Evolutionary conservation across 1,139 yeast genomes (phyloP), one percentile per base, ranked within the genome.

Genomic region (Lodderomyces pseudojiufengensis): DNA sequence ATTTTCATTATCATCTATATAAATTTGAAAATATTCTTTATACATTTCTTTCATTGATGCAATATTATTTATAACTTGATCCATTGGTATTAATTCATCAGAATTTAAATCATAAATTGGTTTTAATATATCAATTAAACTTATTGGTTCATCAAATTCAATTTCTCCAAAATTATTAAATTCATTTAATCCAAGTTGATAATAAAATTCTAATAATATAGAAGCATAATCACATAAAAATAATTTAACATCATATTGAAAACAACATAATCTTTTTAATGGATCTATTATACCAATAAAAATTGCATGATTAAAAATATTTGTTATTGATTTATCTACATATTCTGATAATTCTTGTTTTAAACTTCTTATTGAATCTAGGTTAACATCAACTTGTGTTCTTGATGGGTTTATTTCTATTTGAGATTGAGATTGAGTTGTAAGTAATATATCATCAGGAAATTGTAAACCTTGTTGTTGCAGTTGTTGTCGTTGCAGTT

Each of bases 231-330:
- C 97, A 27, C 94, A 79, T 14, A 92, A 59, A 52, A 74, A 84
- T 24, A 92, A 64, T 40, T 78, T 78, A 9, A 90, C 83, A 44
- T 84, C 95, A 51, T 80, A 76, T 52, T 94, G 99, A 36, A 92
- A 69, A 16, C 96, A 84, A 11, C 84, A 80, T 12, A 92, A 61
- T 27, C 97, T 65, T 44, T 78, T 73, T 4, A 58, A 53, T 18
- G 73, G 75, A 54, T 90, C 97, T 1, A 86, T 92, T 4, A 92
- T 63, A 0, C 99, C 98, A 8, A 92, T 81, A 52, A 74, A 87
- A 0, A 82, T 77, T 36, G 84, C 76, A 40, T 84, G 78, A 13
- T 81, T 73, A 54, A 92, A 78, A 1, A 86, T 61, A 29, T 76
- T 73, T 0, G 95, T 82, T 21, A 92, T 57, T 4, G 72, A 70